Evolutionary conservation across 495 filamentous ascomycete genomes (phyloP).

Genomic region (Delitschia confertaspora): DNA sequence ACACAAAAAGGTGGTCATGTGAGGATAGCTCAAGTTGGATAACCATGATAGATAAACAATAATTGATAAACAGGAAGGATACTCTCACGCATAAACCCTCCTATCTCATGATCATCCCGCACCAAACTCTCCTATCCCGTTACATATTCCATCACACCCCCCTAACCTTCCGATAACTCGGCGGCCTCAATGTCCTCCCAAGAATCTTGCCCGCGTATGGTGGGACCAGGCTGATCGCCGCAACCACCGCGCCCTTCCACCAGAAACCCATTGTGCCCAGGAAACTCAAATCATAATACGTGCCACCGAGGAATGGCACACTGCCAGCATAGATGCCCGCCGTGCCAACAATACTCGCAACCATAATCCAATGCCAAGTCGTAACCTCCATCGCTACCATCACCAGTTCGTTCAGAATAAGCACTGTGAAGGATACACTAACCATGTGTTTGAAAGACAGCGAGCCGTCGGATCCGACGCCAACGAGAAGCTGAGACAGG

Average conservation of each 20-base stretch:
- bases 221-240: conserved; percentile 71
- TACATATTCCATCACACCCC: conserved; percentile 39
- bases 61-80: no score
- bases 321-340: conserved; percentile 67
- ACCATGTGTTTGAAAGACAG: conserved; percentile 54
- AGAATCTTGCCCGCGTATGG: conserved; percentile 78
- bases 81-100: neutral
- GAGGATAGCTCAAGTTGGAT: no score
- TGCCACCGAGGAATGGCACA: conserved; percentile 76
- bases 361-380: conserved; percentile 96
- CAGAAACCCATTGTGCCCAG: conserved; percentile 71
- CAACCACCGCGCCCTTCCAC: conserved; percentile 78
- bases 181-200: conserved; percentile 73
- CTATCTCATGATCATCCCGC: no score
- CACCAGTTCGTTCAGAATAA: conserved; percentile 87
- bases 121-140: conserved; percentile 50
- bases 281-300: conserved; percentile 84
- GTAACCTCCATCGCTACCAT: conserved; percentile 97
- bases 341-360: conserved; percentile 72
- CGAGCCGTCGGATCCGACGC: conserved; percentile 49
- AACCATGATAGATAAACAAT: no score
- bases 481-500: conserved; percentile 75
- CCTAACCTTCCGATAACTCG: conserved; percentile 93
- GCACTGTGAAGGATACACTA: conserved; percentile 80
- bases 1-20: no score